Percentiles rank a stretch among this genome's conserved stretches.
Conservation (phyloP, 2,329 filamentous ascomycete genomes). For the Diaporthe ampelina region DNA sequence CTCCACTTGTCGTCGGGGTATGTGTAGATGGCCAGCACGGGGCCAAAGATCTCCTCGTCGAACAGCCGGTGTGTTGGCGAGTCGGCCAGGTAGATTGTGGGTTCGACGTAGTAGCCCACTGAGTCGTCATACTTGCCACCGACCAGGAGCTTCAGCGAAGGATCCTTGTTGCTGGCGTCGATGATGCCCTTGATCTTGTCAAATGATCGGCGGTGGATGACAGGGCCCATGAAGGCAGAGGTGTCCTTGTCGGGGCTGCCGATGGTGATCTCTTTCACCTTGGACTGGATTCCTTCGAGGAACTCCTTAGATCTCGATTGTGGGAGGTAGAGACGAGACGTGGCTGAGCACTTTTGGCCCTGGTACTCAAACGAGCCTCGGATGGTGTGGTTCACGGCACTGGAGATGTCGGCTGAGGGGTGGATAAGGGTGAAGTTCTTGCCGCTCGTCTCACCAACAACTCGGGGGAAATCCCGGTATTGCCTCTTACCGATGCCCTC, state of each 20-base stretch:
- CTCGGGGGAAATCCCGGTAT: constrained; percentile 79
- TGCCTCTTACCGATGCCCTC: constrained; percentile 83
- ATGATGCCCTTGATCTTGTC: constrained; percentile 59
- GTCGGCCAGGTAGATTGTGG: constrained; percentile 60
- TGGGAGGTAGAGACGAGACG: constrained; percentile 69
- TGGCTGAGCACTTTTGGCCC: constrained; percentile 66
- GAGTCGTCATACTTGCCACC: constrained; percentile 61
- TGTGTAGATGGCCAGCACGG: constrained; percentile 60
- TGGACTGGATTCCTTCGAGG: constrained; percentile 54
- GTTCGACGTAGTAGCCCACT: constrained; percentile 59
- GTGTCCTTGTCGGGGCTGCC: constrained; percentile 50
- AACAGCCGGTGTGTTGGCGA: constrained; percentile 60
- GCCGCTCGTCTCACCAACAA: constrained; percentile 65
- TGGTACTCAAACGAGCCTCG: constrained; percentile 65
- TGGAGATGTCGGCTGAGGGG: constrained; percentile 59
- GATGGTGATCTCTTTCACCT: constrained; percentile 51
- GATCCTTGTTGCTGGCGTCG: constrained; percentile 59
- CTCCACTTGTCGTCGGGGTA: constrained; percentile 60
- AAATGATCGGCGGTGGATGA: constrained; percentile 63
- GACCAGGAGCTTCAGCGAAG: constrained; percentile 56
- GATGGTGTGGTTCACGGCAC: constrained; percentile 61
- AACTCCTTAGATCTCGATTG: constrained; percentile 56
- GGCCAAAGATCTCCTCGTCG: constrained; percentile 63
- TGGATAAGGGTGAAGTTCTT: constrained; percentile 69
- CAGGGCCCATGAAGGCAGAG: constrained; percentile 60